Base-by-base conservation (phyloP, 2,329 filamentous ascomycete species). In the Nigrograna mackinnonii region DNA sequence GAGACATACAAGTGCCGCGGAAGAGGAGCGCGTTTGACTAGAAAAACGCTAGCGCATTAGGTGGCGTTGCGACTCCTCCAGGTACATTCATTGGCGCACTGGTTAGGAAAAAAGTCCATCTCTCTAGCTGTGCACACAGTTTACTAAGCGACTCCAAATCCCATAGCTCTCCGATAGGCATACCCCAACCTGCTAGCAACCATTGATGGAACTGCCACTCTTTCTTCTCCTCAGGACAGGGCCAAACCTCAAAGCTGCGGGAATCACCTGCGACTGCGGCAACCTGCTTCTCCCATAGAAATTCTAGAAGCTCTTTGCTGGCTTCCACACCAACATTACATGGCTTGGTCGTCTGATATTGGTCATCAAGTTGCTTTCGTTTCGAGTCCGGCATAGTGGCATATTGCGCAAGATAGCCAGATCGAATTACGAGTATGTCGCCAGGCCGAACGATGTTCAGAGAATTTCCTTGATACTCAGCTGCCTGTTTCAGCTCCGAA, bases 111-210 rank as follows among this genome's bases (percentile, higher is more conserved):
- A 28, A 28, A 14, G 24, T 28, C 11, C 14, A 28, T 18, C 73
- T 67, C 35, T 70, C 66, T 53, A 71, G 64, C 51, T 68, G 70
- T 54, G 78, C 79, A 57, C 79, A 80, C 37, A 77, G 67, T 16
- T 60, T 67, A 0, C 75, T 68, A 28, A 82, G 63, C 14, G 59
- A 70, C 41, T 76, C 72, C 6, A 83, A 62, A 44, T 56, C 54
- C 16, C 52, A 50, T 45, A 56, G 37, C 39, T 57, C 50, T 11
- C 44, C 44, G 21, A 47, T 47, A 6, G 44, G 44, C 35, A 47
- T 41, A 6, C 44, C 44, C 44, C 44, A 47, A 11, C 44, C 41
- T 7, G 44, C 44, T 12, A 47, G 21, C 11, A 47, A 22, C 20
- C 34, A 47, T 19, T 47, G 28, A 22, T 44, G 44, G 12, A 47